Conservation (phyloP, 1,284 basidiomycete species). For the Ganoderma lingzhi region DNA sequence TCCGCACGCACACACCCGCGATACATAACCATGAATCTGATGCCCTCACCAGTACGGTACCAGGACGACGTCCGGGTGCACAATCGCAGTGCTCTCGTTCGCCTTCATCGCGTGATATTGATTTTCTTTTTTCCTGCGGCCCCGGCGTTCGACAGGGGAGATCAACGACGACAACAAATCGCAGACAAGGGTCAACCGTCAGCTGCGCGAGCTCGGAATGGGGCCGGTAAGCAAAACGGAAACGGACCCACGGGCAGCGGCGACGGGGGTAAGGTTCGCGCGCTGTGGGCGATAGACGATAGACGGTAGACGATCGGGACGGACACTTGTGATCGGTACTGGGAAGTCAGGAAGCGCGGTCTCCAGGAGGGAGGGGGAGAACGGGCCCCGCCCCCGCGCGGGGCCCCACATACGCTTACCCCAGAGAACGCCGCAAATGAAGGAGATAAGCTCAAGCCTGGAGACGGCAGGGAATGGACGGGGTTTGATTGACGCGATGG, state of each 20-base stretch:
- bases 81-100: conserved; percentile 70
- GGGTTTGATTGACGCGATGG: neutral
- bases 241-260: neutral
- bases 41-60: conserved; percentile 72
- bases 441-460: neutral
- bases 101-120: conserved; percentile 55
- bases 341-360: neutral
- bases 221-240: neutral
- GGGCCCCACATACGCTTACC: conserved; percentile 14
- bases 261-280: neutral
- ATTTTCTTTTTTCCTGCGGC: neutral
- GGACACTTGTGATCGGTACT: neutral
- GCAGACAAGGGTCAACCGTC: neutral
- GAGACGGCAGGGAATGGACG: too few relatives aligned
- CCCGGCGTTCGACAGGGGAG: too few relatives aligned
- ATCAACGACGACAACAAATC: too few relatives aligned
- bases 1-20: conserved; percentile 15
- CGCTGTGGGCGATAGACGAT: neutral
- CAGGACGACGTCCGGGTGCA: conserved; percentile 69
- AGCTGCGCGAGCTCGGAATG: conserved; percentile 2
- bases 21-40: conserved; percentile 6
- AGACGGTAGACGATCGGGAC: neutral
- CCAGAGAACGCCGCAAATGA: neutral
- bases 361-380: neutral
- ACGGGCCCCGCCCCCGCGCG: neutral